These are phyloP conservation scores for Mortierella sp. DNA, from an alignment of 371 early-diverging fungal species.

Conservation along the genomic window DNA sequence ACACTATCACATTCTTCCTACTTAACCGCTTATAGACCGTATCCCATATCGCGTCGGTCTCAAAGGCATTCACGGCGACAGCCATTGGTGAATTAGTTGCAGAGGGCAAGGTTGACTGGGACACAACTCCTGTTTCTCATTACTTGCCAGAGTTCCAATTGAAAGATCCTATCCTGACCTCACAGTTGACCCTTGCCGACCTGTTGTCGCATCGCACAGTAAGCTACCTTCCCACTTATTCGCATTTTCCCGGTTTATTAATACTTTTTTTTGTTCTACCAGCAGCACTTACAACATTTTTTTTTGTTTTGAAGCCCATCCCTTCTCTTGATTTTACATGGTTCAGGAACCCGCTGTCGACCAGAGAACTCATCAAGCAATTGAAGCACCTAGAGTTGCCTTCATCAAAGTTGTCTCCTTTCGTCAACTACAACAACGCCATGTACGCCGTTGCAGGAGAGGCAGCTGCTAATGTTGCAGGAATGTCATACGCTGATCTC, in stretches of 20 bases:
- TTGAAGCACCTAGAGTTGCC: not conserved
- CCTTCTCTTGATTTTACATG: not conserved
- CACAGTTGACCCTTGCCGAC: slow-evolving; percentile 17
- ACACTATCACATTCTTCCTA: not conserved
- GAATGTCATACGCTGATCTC: not conserved
- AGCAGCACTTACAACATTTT: not conserved
- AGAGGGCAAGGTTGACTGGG: slow-evolving; percentile 28
- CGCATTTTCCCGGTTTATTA: too few relatives aligned
- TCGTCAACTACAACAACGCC: slow-evolving; percentile 16
- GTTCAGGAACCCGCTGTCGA: not conserved
- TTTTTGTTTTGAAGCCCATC: not conserved
- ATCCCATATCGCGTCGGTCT: slow-evolving; percentile 13
- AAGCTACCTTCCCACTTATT: not conserved
- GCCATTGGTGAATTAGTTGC: slow-evolving; percentile 19
- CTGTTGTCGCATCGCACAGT: slow-evolving; percentile 26
- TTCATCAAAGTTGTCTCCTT: not conserved
- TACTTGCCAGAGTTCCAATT: slow-evolving; percentile 28
- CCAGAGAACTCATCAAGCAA: slow-evolving; percentile 10
- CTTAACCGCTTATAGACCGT: not conserved
- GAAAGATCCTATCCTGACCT: slow-evolving; percentile 20
- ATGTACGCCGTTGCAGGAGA: slow-evolving; percentile 18
- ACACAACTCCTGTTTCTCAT: slow-evolving; percentile 14
- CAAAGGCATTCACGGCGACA: slow-evolving; percentile 31
- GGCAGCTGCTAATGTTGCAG: slow-evolving; percentile 18
- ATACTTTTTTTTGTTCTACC: too few relatives aligned